These are phyloP conservation scores for Amanita brunnescens DNA, from an alignment of 768 basidiomycete species.

Conservation along the genomic window DNA sequence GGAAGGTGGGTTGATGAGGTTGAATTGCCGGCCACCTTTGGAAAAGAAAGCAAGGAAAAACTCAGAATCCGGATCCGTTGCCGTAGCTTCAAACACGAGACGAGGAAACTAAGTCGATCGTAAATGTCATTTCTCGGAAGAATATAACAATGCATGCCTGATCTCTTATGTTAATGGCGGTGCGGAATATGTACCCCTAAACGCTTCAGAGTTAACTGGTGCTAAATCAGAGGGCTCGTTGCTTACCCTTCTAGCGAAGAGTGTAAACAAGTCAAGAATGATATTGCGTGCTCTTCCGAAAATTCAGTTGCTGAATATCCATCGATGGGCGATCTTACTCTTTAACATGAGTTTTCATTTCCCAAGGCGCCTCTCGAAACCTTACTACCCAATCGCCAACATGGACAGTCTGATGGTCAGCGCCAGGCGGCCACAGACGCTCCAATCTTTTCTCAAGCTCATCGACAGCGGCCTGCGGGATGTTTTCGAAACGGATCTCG, in stretches of 20 bases:
- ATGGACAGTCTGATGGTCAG: slow-evolving; percentile 29
- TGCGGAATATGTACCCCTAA: slow-evolving; percentile 66
- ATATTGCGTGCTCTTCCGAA: slow-evolving; percentile 46
- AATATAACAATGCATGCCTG: slow-evolving; percentile 29
- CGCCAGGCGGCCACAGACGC: slow-evolving; percentile 61
- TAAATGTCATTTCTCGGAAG: slow-evolving; percentile 2
- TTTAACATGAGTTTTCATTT: slow-evolving; percentile 42
- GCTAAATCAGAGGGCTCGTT: slow-evolving; percentile 1
- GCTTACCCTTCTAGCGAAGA: slow-evolving; percentile 52
- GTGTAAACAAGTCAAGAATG: slow-evolving; percentile 48
- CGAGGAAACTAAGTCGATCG: slow-evolving; percentile 36
- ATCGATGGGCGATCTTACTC: slow-evolving; percentile 34
- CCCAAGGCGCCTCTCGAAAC: slow-evolving; percentile 65
- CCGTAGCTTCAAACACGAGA: slow-evolving; percentile 54
- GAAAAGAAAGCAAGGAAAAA: slow-evolving; percentile 66
- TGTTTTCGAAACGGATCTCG: slow-evolving; percentile 52
- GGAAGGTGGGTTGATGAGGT: slow-evolving; percentile 35
- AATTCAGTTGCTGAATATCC: slow-evolving; percentile 1
- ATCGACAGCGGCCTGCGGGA: slow-evolving; percentile 40
- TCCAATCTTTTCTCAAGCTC: slow-evolving; percentile 46
- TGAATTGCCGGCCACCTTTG: slow-evolving; percentile 47
- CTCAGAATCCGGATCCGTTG: slow-evolving; percentile 36
- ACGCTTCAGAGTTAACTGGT: slow-evolving; percentile 2
- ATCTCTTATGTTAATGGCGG: slow-evolving; percentile 49
- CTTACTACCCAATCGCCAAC: slow-evolving; percentile 43